Conservation (phyloP, 176 grass and related monocot species). For the Triticum turgidum region DNA sequence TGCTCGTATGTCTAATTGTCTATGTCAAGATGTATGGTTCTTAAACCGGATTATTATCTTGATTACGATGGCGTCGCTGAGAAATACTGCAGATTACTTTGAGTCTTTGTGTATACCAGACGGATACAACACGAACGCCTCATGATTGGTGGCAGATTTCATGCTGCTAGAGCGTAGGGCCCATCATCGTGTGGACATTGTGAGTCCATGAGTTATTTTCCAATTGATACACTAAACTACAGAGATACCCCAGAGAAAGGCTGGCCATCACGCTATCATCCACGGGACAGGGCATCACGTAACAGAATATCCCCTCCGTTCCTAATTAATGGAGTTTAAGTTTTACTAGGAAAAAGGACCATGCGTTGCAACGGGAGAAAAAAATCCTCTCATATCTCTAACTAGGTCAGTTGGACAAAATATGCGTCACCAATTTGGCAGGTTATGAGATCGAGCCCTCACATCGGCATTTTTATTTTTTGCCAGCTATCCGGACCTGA, state of each 20-base stretch:
- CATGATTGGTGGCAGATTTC: not conserved
- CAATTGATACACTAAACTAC: not conserved
- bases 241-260: not conserved
- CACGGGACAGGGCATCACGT: not conserved
- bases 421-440: no score
- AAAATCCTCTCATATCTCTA: no score
- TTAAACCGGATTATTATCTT: not conserved
- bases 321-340: no score
- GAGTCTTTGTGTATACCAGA: not conserved
- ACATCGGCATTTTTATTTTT: no score
- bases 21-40: not conserved
- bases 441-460: no score
- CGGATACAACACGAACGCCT: not conserved
- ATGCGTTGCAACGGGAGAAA: no score
- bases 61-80: not conserved
- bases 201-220: not conserved
- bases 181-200: not conserved
- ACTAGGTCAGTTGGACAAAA: no score
- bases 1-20: not conserved
- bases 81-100: no score
- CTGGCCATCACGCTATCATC: not conserved
- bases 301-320: not conserved
- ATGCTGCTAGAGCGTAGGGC: not conserved
- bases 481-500: no score
- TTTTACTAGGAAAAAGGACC: no score